These are phyloP conservation scores for Apostasia shenzhenica DNA, from an alignment of 106 monocot genomes.

Conservation along the genomic window DNA sequence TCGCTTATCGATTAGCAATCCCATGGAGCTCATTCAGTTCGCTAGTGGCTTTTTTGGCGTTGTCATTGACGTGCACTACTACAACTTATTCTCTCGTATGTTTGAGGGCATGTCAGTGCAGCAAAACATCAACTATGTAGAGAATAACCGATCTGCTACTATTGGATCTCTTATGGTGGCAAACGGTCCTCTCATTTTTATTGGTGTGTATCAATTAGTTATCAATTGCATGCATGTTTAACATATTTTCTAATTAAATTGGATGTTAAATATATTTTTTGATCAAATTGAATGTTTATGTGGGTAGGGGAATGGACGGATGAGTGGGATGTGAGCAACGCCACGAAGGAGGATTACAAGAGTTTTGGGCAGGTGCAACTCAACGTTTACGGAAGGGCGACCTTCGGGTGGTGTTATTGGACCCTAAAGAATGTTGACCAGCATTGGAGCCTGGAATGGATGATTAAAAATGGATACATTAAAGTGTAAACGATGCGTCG, in stretches of 20 bases:
- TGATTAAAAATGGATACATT: constrained; percentile 11
- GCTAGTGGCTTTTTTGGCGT: constrained; percentile 36
- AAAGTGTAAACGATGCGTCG: too few relatives aligned
- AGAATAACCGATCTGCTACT: constrained; percentile 30
- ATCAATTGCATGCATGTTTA: not conserved
- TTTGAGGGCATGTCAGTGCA: constrained; percentile 9
- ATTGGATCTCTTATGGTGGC: constrained; percentile 17
- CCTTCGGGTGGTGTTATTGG: constrained; percentile 43
- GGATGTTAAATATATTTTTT: too few relatives aligned
- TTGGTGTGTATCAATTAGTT: constrained; percentile 27
- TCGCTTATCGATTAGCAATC: too few relatives aligned
- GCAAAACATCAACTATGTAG: constrained; percentile 56
- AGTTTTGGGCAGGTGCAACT: constrained; percentile 26
- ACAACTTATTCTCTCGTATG: too few relatives aligned
- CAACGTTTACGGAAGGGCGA: constrained; percentile 10
- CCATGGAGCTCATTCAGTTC: constrained; percentile 3
- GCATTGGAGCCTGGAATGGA: constrained; percentile 8
- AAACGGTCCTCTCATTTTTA: constrained; percentile 53
- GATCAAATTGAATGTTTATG: too few relatives aligned
- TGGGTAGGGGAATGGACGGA: constrained; percentile 26
- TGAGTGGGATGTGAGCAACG: constrained; percentile 27
- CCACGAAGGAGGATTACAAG: constrained; percentile 18
- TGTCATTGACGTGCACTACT: constrained; percentile 13
- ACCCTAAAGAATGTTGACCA: not conserved
- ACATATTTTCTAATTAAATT: not conserved